Conservation (phyloP, 176 grass and related monocot genomes). For the Elaeis guineensis region DNA sequence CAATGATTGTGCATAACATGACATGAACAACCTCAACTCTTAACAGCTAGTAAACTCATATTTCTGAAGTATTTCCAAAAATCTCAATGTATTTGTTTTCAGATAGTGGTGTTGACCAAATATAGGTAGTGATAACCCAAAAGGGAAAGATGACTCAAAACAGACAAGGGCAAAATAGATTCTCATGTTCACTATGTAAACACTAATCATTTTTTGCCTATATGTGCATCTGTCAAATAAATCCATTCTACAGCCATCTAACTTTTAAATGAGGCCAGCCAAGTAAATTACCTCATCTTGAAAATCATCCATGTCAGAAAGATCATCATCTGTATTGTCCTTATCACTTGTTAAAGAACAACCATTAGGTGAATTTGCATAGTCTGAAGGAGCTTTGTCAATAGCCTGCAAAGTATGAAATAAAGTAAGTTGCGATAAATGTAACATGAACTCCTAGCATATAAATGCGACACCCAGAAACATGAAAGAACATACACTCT, state of each 20-base stretch:
- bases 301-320: constrained; percentile 32
- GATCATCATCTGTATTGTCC: constrained; percentile 24
- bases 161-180: too few species aligned
- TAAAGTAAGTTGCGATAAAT: background rate
- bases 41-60: too few species aligned
- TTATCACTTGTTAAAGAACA: constrained; percentile 11
- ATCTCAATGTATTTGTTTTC: too few species aligned
- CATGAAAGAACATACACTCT: constrained; percentile 2
- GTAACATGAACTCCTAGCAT: background rate
- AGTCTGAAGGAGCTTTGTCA: constrained; percentile 21
- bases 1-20: too few species aligned
- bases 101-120: too few species aligned
- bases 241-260: too few species aligned
- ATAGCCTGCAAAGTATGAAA: constrained; percentile 37
- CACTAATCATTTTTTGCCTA: constrained; percentile 4
- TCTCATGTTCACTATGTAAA: background rate
- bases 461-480: constrained; percentile 6
- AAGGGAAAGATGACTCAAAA: too few species aligned
- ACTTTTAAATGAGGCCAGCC: background rate
- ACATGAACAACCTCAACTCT: too few species aligned
- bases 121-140: too few species aligned
- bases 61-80: too few species aligned
- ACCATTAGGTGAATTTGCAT: constrained; percentile 6
- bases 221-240: constrained; percentile 1
- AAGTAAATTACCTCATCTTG: constrained; percentile 47